A percentile compares a stretch with the other conserved stretches of the same genome.
Evolutionary conservation across 1,284 basidiomycete species (phyloP).

Genomic region (Ganoderma sinense): DNA sequence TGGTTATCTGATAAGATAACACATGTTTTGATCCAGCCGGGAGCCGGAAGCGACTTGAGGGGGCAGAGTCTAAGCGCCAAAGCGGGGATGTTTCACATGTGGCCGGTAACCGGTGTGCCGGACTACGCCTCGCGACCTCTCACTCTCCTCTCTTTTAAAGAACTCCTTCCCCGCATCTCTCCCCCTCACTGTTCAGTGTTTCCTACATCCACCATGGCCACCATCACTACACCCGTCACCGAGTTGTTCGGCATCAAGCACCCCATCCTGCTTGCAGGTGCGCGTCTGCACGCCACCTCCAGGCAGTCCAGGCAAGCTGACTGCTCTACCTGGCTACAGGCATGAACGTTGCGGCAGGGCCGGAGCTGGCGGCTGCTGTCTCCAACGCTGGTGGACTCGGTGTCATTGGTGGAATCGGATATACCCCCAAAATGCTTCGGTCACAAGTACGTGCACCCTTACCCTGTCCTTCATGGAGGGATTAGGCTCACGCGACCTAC

Average conservation of each 20-base stretch:
- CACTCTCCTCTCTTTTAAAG: constrained; percentile 6
- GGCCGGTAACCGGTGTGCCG: background rate
- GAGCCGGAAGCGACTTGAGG: background rate
- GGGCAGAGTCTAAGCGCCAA: too few relatives aligned
- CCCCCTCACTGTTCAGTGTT: background rate
- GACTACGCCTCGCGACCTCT: background rate
- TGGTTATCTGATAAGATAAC: background rate
- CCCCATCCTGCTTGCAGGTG: constrained; percentile 86
- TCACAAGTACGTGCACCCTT: constrained; percentile 56
- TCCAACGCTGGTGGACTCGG: constrained; percentile 89
- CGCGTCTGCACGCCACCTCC: constrained; percentile 14
- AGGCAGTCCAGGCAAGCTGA: background rate
- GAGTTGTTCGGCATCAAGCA: constrained; percentile 88
- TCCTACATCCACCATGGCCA: constrained; percentile 49
- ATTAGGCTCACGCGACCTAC: background rate
- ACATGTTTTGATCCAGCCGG: background rate
- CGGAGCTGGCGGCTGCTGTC: constrained; percentile 87
- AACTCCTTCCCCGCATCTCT: constrained; percentile 1
- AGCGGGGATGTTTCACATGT: background rate
- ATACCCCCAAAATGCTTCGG: constrained; percentile 78
- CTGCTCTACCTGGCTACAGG: constrained; percentile 44
- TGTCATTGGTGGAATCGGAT: constrained; percentile 87
- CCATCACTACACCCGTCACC: constrained; percentile 80
- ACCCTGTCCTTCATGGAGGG: background rate
- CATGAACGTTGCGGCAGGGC: constrained; percentile 90